These are phyloP conservation scores for Neurospora hispaniola DNA, from an alignment of 495 filamentous ascomycete genomes.

Conservation along the genomic window DNA sequence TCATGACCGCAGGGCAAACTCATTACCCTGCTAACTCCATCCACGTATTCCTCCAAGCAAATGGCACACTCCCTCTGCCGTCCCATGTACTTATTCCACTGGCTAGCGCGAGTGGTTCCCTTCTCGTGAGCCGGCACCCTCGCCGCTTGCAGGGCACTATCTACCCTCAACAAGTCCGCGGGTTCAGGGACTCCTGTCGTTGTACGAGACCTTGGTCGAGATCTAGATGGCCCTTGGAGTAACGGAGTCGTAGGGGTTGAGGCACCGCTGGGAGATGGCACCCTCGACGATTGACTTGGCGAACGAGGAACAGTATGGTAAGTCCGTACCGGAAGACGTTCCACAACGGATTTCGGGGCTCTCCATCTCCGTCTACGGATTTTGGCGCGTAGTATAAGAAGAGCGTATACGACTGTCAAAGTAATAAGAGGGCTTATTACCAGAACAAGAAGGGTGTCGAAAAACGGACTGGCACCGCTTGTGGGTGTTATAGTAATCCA, in stretches of 20 bases:
- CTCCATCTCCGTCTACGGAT: conserved; percentile 88
- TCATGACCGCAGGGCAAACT: conserved; percentile 97
- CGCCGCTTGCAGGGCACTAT: conserved; percentile 25
- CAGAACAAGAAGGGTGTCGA: conserved; percentile 87
- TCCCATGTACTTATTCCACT: conserved; percentile 76
- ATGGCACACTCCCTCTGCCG: conserved; percentile 94
- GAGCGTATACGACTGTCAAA: conserved; percentile 81
- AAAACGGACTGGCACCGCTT: conserved; percentile 85
- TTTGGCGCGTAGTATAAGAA: conserved; percentile 78
- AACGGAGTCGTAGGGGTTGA: conserved; percentile 70
- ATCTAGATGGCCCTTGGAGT: conserved; percentile 46
- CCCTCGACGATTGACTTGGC: conserved; percentile 45
- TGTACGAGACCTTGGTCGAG: conserved; percentile 56
- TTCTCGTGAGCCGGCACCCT: conserved; percentile 33
- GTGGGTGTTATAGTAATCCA: conserved; percentile 94
- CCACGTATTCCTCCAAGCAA: conserved; percentile 92
- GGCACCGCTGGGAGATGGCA: conserved; percentile 40
- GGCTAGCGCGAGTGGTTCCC: conserved; percentile 36
- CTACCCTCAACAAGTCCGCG: conserved; percentile 23
- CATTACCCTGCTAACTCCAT: conserved; percentile 92
- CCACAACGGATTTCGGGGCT: conserved; percentile 91
- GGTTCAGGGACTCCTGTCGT: conserved; percentile 47
- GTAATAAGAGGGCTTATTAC: conserved; percentile 90
- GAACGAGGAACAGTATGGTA: conserved; percentile 73
- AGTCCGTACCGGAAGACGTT: conserved; percentile 85